Base-by-base conservation (phyloP, 2,329 filamentous ascomycete genomes). In the Colletotrichum musae region DNA sequence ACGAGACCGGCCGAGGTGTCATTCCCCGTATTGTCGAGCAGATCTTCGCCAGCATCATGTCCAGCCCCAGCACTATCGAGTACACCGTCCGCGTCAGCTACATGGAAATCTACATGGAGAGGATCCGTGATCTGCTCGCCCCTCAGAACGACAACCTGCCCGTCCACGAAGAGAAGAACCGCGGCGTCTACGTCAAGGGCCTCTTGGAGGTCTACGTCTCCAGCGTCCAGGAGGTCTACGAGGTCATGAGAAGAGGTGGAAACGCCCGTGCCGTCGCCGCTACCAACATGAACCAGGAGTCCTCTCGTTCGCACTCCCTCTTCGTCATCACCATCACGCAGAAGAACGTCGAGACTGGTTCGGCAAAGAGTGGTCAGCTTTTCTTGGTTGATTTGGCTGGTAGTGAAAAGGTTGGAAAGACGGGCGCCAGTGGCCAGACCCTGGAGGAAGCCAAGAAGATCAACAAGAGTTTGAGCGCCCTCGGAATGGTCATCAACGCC, bases 71-170 rank as follows among this genome's bases (percentile, higher is more conserved):
- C 76, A 97, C 94, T 74, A 98, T 98, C 80, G 96, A 98, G 82
- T 98, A 98, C 82, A 98, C 95, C n/a, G 95, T 99, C 61, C 91
- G 95, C 65, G 95, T 98, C 78, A 97, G 94, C 81, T 98, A 98
- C 83, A 98, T 99, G 95, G 96, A 99, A 83, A 98, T 99, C 73
- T 99, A 99, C 86, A 99, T 98, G 96, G 96, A 99, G 84, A 91
- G 93, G 75, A 98, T 99, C 80, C 91, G 95, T 76, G 96, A 99
- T 89, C 83, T 99, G 77, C 85, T 99, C 72, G 91, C 92, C 26
- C 96, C 96, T 12, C 93, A 95, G 70, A 97, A 98, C 81, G 95
- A 98, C 84, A 98, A 98, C 78, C 85, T 99, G 60, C 95, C 95
- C 0, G 92, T 98, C n/a, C 96, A 98, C 83, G 96, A 99, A 78